These are phyloP conservation scores for Neurospora intermedia DNA, from an alignment of 495 filamentous ascomycete genomes.

Conservation along the genomic window DNA sequence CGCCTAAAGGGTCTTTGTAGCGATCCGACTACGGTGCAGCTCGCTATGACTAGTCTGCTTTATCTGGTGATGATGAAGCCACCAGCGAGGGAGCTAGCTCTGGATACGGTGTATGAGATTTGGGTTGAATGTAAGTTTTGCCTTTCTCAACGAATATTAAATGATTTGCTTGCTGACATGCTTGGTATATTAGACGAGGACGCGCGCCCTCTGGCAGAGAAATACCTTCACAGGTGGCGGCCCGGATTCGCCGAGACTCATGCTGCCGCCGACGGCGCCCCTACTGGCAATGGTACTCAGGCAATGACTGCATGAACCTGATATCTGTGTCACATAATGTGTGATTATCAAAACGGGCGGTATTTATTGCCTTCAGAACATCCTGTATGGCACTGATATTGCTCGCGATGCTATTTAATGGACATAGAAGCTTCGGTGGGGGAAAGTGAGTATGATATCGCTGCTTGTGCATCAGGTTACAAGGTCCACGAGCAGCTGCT, in stretches of 20 bases:
- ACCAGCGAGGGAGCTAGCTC: conserved; percentile 66
- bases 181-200: conserved; percentile 29
- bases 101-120: conserved; percentile 76
- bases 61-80: conserved; percentile 82
- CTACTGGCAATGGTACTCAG: conserved; percentile 1
- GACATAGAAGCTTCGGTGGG: not conserved
- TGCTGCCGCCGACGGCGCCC: conserved; percentile 4
- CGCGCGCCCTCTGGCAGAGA: conserved; percentile 40
- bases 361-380: not conserved
- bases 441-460: not conserved
- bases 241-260: conserved; percentile 38
- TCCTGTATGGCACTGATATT: not conserved
- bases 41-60: conserved; percentile 39
- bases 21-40: conserved; percentile 63
- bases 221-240: conserved; percentile 43
- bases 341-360: not conserved
- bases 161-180: conserved; percentile 8
- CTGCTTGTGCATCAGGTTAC: not conserved
- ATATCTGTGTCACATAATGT: not conserved
- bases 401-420: not conserved
- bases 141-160: not conserved
- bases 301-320: conserved; percentile 3
- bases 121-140: conserved; percentile 63
- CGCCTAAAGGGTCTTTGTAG: conserved; percentile 70
- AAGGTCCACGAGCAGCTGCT: not conserved